These are phyloP conservation scores for Porcisia hertigi DNA, from an alignment of 208 protist species.

Conservation along the genomic window DNA sequence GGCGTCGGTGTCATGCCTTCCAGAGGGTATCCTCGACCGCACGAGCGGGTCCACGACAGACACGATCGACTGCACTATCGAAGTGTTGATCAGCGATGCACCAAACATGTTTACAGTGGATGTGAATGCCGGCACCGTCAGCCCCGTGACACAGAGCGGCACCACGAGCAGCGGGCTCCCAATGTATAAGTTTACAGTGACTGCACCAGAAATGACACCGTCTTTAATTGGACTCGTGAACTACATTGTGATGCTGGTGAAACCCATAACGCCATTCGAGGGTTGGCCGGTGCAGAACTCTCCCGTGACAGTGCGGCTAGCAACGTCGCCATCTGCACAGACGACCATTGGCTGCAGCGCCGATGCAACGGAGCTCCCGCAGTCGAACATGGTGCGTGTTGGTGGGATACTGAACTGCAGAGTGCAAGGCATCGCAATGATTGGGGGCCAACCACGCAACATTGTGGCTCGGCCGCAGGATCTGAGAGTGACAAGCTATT, in stretches of 20 bases:
- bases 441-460: conserved; percentile 43
- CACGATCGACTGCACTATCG: conserved; percentile 47
- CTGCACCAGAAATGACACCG: conserved; percentile 31
- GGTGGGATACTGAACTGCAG: conserved; percentile 43
- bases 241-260: conserved; percentile 56
- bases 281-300: conserved; percentile 66
- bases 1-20: conserved; percentile 53
- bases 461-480: conserved; percentile 51
- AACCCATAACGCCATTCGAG: conserved; percentile 35
- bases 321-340: conserved; percentile 38
- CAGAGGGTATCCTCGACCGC: conserved; percentile 48
- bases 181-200: conserved; percentile 65
- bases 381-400: conserved; percentile 52
- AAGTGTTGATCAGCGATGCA: conserved; percentile 22
- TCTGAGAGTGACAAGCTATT: conserved; percentile 40
- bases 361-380: conserved; percentile 21
- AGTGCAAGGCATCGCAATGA: conserved; percentile 52
- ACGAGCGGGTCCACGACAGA: conserved; percentile 4
- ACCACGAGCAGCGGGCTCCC: conserved; percentile 32
- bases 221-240: conserved; percentile 31
- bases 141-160: conserved; percentile 29
- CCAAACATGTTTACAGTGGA: conserved; percentile 52
- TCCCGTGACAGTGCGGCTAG: conserved; percentile 62
- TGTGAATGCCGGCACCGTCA: conserved; percentile 56
- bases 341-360: conserved; percentile 50